Evolutionary conservation across 129 eudicot species (phyloP).

Genomic region (Scalesia atractyloides): DNA sequence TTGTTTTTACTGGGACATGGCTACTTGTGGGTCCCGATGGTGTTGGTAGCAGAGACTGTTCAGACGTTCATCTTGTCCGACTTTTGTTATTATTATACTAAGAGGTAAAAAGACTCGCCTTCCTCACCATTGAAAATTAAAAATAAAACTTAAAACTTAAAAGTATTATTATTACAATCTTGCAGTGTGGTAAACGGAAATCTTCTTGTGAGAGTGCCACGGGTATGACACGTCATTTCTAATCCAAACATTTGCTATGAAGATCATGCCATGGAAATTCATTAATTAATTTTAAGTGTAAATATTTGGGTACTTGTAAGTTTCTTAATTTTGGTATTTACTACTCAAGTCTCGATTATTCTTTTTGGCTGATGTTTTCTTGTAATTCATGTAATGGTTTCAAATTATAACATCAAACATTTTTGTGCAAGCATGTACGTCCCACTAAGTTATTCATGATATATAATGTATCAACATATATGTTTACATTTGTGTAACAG

Average conservation of each 20-base stretch:
- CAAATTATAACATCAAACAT: slow-evolving; percentile 24
- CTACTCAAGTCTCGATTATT: slow-evolving; percentile 20
- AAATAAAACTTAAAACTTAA: neutral
- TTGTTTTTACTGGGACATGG: slow-evolving; percentile 63
- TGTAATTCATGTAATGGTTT: slow-evolving; percentile 18
- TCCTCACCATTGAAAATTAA: neutral
- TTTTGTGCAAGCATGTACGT: neutral
- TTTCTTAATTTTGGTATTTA: slow-evolving; percentile 15
- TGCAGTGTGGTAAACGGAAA: slow-evolving; percentile 58
- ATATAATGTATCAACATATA: too few relatives aligned
- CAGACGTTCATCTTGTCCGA: slow-evolving; percentile 92
- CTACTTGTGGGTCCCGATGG: slow-evolving; percentile 66
- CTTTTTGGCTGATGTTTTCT: slow-evolving; percentile 7
- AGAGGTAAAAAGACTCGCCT: slow-evolving; percentile 43
- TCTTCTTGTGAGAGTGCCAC: slow-evolving; percentile 58
- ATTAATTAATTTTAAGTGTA: slow-evolving; percentile 15
- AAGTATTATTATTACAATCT: neutral
- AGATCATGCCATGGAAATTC: slow-evolving; percentile 16
- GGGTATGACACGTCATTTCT: slow-evolving; percentile 36
- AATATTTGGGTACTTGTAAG: slow-evolving; percentile 26
- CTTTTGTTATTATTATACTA: slow-evolving; percentile 80
- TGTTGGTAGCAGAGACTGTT: slow-evolving; percentile 61
- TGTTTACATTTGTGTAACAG: too few relatives aligned
- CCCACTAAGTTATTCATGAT: too few relatives aligned
- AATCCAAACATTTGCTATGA: slow-evolving; percentile 2